These are phyloP conservation scores for Blastocystis sp. DNA, from an alignment of 352 stramenopile genomes.

Conservation along the genomic window DNA sequence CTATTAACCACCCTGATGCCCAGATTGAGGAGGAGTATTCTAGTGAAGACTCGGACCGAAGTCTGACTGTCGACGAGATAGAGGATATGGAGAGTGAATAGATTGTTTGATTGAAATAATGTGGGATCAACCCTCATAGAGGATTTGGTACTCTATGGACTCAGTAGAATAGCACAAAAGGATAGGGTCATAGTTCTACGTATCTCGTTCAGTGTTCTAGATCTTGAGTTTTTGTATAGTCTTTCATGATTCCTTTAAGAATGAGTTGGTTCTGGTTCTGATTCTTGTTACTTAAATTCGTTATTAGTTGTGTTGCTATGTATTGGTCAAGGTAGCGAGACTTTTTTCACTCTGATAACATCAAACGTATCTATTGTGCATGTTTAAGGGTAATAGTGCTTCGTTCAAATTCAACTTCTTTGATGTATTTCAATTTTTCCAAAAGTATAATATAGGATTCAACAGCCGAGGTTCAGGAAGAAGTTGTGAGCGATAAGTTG, in stretches of 20 bases:
- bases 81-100: not conserved
- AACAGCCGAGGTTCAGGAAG: not conserved
- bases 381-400: conserved; percentile 31
- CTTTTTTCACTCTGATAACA: too few relatives aligned
- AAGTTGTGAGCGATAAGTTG: conserved; percentile 15
- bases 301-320: too few relatives aligned
- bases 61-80: not conserved
- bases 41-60: not conserved
- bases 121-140: not conserved
- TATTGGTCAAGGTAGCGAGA: too few relatives aligned
- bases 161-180: too few relatives aligned
- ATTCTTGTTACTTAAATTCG: too few relatives aligned
- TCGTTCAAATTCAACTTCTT: conserved; percentile 59
- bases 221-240: too few relatives aligned
- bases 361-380: not conserved
- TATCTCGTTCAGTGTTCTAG: too few relatives aligned
- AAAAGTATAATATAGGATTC: not conserved
- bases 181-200: too few relatives aligned
- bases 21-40: not conserved
- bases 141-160: too few relatives aligned
- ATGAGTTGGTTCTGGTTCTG: too few relatives aligned
- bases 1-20: not conserved
- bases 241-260: too few relatives aligned
- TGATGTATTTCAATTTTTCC: not conserved
- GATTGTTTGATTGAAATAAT: not conserved